Evolutionary conservation across 257 asterid genomes (phyloP), one percentile per base, ranked within the genome.

Genomic region (Przewalskia tangutica): DNA sequence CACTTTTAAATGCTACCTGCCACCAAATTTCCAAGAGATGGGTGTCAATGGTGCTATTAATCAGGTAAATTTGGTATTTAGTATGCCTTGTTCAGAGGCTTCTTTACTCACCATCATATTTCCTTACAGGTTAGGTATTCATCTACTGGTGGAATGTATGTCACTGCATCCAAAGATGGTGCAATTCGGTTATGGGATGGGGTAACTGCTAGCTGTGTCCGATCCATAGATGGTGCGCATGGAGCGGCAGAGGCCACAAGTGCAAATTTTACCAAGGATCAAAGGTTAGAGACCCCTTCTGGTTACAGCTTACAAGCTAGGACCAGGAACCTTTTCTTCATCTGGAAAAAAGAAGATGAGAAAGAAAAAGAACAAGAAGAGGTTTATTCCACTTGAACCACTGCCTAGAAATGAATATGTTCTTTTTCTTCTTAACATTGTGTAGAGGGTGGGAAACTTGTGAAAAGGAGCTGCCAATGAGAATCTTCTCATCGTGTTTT

Each of bases 81-180:
- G 34, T 11, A 20, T 27, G 77, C n/a, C 36, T 56, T 12, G 65
- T 44, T n/a, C 18, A 46, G 34, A 50, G 38, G 77, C 44, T 62
- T 77, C 55, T n/a, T 56, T 18, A 20, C 12, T 46, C 53, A 73
- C 44, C 8, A 63, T 50, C 23, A 56, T 23, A 50, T 77, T 67
- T 65, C 81, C 63, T 34, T 81, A 77, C 86, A 93, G 98, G 92
- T 93, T 82, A 89, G 97, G 76, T 93, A 93, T 87, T 91, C 98
- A 12, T 83, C 89, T 18, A 90, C 91, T 42, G 97, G 97, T 75
- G 91, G 93, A 77, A 88, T 91, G 91, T 92, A 92, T 82, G 94
- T 92, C 67, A 92, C 98, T n/a, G 97, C 98, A 85, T 93, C 97
- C 60, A 92, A 93, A 88, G 96, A 93, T 84, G 96, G 98, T 79